Conservation (phyloP, 345 rosid species). For the Pistacia integerrima region DNA sequence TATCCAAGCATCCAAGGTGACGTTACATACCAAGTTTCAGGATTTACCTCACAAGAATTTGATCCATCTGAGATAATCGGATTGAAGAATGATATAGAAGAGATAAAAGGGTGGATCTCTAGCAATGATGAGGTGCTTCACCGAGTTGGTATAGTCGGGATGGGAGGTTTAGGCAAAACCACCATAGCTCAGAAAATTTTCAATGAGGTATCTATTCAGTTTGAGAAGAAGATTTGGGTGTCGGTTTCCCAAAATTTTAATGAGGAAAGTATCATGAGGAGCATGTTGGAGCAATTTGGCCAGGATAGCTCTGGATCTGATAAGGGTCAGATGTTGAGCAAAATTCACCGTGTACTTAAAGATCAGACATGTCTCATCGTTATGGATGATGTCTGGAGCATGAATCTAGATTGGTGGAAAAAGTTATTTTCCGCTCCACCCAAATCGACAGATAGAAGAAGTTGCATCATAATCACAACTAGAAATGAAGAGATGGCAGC, state of each 20-base stretch:
- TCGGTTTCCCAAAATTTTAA: slow-evolving; percentile 28
- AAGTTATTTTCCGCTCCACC: slow-evolving; percentile 29
- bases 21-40: neutral
- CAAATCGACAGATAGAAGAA: slow-evolving; percentile 29
- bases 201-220: slow-evolving; percentile 14
- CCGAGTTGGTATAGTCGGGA: slow-evolving; percentile 32
- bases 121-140: neutral
- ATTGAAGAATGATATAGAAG: slow-evolving; percentile 20
- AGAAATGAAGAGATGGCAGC: slow-evolving; percentile 32
- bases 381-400: slow-evolving; percentile 33
- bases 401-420: slow-evolving; percentile 35
- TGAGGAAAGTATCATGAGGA: slow-evolving; percentile 25
- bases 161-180: slow-evolving; percentile 43
- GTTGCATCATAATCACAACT: slow-evolving; percentile 44
- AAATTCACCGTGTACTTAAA: slow-evolving; percentile 12
- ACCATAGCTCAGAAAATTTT: slow-evolving; percentile 30
- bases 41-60: slow-evolving; percentile 14
- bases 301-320: slow-evolving; percentile 7
- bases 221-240: slow-evolving; percentile 32
- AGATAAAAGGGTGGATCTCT: slow-evolving; percentile 31
- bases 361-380: slow-evolving; percentile 25
- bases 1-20: neutral
- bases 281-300: slow-evolving; percentile 26
- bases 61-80: slow-evolving; percentile 27
- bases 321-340: slow-evolving; percentile 9